Evolutionary conservation across 1,284 basidiomycete species (phyloP).

Genomic region (Ceratobasidium papillatum): DNA sequence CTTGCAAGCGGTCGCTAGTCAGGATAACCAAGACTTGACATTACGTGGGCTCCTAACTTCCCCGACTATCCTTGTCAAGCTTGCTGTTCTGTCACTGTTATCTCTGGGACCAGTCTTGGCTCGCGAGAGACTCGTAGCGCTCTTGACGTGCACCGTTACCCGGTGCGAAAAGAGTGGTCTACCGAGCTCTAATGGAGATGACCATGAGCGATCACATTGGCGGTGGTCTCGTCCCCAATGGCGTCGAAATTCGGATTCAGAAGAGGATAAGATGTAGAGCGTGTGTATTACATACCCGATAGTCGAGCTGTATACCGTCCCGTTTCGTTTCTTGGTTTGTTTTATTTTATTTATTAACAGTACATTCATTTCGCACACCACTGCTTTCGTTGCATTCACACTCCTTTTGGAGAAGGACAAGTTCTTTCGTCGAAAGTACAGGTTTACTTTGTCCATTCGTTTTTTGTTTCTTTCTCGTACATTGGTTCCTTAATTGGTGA

Average conservation of each 20-base stretch:
- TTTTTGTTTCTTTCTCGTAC: neutral
- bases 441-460: constrained; percentile 28
- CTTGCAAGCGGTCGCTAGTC: constrained; percentile 68
- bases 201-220: constrained; percentile 16
- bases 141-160: constrained; percentile 52
- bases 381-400: neutral
- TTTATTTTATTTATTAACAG: constrained; percentile 30
- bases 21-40: constrained; percentile 60
- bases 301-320: constrained; percentile 31
- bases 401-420: neutral
- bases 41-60: constrained; percentile 76
- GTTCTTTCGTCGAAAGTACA: neutral
- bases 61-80: constrained; percentile 75
- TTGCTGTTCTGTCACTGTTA: constrained; percentile 74
- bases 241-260: constrained; percentile 9
- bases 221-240: constrained; percentile 21
- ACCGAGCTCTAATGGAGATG: constrained; percentile 1
- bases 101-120: constrained; percentile 81
- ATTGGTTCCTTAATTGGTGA: constrained; percentile 3
- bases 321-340: neutral
- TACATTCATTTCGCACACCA: constrained; percentile 1
- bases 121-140: constrained; percentile 65
- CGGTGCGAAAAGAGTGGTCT: constrained; percentile 28
- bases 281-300: constrained; percentile 5
- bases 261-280: neutral